Percentiles rank a stretch among this genome's conserved stretches.
These are phyloP conservation scores for Suillus spraguei DNA, from an alignment of 768 basidiomycete genomes.

Conservation along the genomic window DNA sequence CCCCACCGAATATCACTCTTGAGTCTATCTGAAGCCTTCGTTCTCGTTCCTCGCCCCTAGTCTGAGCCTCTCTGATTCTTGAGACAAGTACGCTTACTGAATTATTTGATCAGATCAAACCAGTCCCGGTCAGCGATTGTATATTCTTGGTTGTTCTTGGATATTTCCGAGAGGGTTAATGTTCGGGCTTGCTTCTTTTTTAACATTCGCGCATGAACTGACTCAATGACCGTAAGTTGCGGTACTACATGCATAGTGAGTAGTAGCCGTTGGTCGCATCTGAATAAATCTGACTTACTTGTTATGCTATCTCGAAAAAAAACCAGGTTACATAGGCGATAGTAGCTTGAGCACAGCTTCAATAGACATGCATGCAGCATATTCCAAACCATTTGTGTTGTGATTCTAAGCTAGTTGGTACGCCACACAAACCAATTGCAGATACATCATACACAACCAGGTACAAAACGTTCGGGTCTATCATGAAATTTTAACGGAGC, in stretches of 20 bases:
- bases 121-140: not conserved
- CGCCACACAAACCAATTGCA: not conserved
- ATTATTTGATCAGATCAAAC: not conserved
- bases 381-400: not conserved
- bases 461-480: not conserved
- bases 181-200: not conserved
- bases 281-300: not conserved
- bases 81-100: not conserved
- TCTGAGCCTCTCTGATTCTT: too few species aligned
- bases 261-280: not conserved
- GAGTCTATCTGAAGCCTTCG: too few species aligned
- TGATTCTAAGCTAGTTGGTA: not conserved
- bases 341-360: not conserved
- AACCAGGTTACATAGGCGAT: not conserved
- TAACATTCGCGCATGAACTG: not conserved
- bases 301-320: not conserved
- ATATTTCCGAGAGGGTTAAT: not conserved
- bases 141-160: not conserved
- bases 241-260: not conserved
- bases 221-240: not conserved
- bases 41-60: too few species aligned
- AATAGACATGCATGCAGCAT: not conserved
- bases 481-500: not conserved
- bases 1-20: too few species aligned
- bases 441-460: slow-evolving; percentile 24